Evolutionary conservation across 2,329 filamentous ascomycete species (phyloP), one percentile per base, ranked within the genome.

Genomic region (Cladosporium austrohemisphaericum): DNA sequence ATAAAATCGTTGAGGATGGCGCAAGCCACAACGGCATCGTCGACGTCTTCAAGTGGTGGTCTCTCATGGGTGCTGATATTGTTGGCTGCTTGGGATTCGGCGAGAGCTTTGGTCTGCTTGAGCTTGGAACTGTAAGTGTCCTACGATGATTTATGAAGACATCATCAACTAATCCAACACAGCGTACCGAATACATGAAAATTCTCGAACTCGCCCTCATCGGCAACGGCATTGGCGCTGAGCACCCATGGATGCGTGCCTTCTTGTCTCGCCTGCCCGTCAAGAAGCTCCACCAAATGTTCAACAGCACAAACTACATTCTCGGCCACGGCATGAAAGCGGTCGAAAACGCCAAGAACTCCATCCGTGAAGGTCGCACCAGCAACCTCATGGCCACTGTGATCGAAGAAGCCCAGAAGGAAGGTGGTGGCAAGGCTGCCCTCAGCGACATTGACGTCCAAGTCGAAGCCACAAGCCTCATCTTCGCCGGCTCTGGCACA

Each of bases 11-110:
- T 23, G 50, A 51, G 1, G 63, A 64, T 19, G 51, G 55, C 14
- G 43, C 40, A 7, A 57, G 43, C 46, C 41, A 65, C 23, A 62
- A 43, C 61, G 68, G 68, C n/a, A 25, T 36, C 1, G 65, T 64
- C 5, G 69, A 74, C 55, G 50, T 72, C 8, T 52, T 70, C 41
- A 68, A 69, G 41, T 73, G 70, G 71, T 65, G 44, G 44, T 47
- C 44, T 1, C n/a, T 47, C n/a, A 47, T 47, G 44, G 44, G 44
- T 10, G 44, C 53, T 16, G 53, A 55, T 18, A 41, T 55, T 22
- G 50, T 49, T 18, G 53, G 53, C 23, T 49, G 50, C 10, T 37
- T 55, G 18, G 53, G 43, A 3, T 53, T 55, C 19, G 53, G 53
- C 11, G 53, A 53, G 28, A 41, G 41, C 11, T 55, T 55, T 41